Base-by-base conservation (phyloP, 768 basidiomycete species). In the Lyophyllum shimeji region DNA sequence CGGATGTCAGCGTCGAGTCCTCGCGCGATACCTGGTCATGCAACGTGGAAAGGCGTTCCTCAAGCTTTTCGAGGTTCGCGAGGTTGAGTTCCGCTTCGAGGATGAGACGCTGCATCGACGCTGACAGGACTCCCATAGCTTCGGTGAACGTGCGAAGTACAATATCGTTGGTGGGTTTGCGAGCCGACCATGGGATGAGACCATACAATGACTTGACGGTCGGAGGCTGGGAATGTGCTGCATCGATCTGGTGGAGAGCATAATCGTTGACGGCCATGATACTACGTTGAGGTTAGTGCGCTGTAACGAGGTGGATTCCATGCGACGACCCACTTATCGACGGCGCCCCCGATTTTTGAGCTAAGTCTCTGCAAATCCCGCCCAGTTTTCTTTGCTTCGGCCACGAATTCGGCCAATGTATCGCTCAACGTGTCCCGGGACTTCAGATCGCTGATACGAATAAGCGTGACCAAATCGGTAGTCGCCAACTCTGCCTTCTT, bases 401-500 rank as follows among this genome's bases (percentile, higher is more conserved):
- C 67, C 2, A 83, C 79, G 63, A 92, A 89, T 2, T 74, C 76
- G 13, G 57, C 59, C 59, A 92, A 70, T 15, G 74, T 62, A 9
- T 79, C 71, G 17, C 81, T 84, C 9, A 93, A 63, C 20, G 66
- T 55, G n/a, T 89, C 85, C 51, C 74, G 82, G 21, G 82, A 81
- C 55, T 73, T 80, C 63, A 93, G 67, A 15, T 85, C 73, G 66
- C 90, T 92, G 56, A 79, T 69, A 15, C 76, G 77, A 15, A 91
- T 84, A 25, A 89, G 74, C 5, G 82, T 77, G 13, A 81, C 72
- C 50, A 93, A 74, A 65, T 93, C 90, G 21, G 69, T 73, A 1
- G 86, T 88, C 13, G 89, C 90, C 81, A 91, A 85, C 61, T 91
- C 86, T 13, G 88, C 85, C 67, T 84, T 86, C 70, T 89, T 84